Evolutionary conservation across 2,329 filamentous ascomycete genomes (phyloP), one percentile per base, ranked within the genome.

Genomic region (Helminthosporium solani): DNA sequence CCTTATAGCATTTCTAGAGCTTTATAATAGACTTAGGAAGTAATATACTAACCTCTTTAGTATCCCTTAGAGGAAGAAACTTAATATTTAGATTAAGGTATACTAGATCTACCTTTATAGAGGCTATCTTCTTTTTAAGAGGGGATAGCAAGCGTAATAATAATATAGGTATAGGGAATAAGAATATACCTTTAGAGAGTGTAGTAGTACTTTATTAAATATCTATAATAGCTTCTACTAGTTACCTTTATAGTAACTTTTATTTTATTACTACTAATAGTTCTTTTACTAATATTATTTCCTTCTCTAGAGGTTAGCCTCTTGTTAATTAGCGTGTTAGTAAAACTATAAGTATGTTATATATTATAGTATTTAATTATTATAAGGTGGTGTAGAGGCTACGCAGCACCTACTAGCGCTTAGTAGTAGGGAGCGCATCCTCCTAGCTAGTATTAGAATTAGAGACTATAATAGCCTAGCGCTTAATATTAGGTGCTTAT

Each of bases 1-100:
- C 51, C 48, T 51, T 40, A 28, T 48, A 54, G 42, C 51, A 42
- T 30, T 36, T 46, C 51, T 45, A 51, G 11, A 51, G 47, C 37
- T 46, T 18, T 27, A 21, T 46, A 20, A 53, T 37, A 16, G 44
- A 50, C 20, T 37, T 34, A 20, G 42, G 47, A 16, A 51, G 47
- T 35, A 39, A 43, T 44, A 54, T 48, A 18, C 47, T 44, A 44
- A 37, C 20, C 33, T 48, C 42, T 20, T 46, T 34, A 25, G 40
- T 27, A 40, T 50, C 33, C 34, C 37, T 42, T 20, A 50, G 40
- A 14, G 44, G 44, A 36, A 36, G 47, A 38, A 53, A 53, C 27
- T 50, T 38, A 27, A 47, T 50, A 37, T 47, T 42, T 33, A 45
- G 49, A 21, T 47, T 45, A 15, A 51, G 40, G 38, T 45, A 47